phyloP scores from a whole-genome alignment of 305 asterid genomes.

The Solanum aculeatissimum region DNA sequence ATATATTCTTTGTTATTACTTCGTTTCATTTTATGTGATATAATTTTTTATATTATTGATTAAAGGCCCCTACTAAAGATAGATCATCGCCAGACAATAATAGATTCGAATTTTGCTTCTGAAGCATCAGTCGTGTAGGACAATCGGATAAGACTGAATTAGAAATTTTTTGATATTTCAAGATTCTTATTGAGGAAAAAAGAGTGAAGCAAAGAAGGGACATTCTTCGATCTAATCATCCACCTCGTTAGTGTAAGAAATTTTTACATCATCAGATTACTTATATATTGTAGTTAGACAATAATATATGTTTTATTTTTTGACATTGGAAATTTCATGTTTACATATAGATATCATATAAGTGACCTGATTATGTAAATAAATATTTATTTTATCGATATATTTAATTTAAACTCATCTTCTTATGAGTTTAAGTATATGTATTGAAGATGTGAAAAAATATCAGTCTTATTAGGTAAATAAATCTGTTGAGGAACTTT shows the following conservation, averaged over 20 bases:
- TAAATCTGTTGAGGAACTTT: no score
- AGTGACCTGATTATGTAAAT: neutral
- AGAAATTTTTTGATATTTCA: neutral
- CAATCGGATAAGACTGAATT: neutral
- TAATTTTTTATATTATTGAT: neutral
- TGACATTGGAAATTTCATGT: no score
- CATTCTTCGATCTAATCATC: neutral
- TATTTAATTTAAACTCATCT: neutral
- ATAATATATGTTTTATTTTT: neutral
- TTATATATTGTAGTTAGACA: neutral
- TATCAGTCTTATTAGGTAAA: neutral
- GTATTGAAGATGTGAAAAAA: neutral
- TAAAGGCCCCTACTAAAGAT: neutral
- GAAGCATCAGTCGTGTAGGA: neutral
- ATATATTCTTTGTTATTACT: neutral
- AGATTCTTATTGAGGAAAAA: neutral
- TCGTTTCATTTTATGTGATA: neutral
- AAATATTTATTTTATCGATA: neutral
- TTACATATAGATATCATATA: neutral
- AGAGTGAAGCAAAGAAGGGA: neutral
- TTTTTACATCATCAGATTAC: neutral
- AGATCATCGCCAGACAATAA: no score
- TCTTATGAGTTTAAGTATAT: neutral
- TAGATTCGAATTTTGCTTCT: no score
- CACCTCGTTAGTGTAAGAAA: neutral